Evolutionary conservation across 1,139 yeast genomes (phyloP).

Genomic region (Pichia sp.): DNA sequence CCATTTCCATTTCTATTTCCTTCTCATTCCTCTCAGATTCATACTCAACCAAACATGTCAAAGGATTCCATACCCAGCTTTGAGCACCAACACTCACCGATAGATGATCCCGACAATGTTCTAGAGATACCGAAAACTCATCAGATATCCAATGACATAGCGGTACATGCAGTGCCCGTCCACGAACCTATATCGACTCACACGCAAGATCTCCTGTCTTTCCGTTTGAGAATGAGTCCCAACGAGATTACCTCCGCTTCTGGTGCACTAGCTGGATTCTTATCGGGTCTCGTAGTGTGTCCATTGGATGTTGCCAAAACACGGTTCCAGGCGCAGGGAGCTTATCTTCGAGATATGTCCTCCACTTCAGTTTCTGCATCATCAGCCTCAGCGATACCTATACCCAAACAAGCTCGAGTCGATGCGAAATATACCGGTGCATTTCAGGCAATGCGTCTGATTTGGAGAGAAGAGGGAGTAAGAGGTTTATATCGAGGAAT

Average conservation of each 20-base stretch:
- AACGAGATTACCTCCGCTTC: slow-evolving; percentile 52
- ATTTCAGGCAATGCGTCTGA: slow-evolving; percentile 50
- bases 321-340: slow-evolving; percentile 91
- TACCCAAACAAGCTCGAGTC: slow-evolving; percentile 7
- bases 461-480: slow-evolving; percentile 69
- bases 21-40: background rate
- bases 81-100: no score
- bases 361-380: background rate
- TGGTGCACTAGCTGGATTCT: slow-evolving; percentile 89
- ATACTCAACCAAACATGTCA: no score
- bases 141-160: slow-evolving; percentile 12
- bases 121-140: slow-evolving; percentile 14
- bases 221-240: slow-evolving; percentile 17
- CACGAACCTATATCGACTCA: slow-evolving; percentile 13
- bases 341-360: slow-evolving; percentile 27
- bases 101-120: background rate
- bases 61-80: no score
- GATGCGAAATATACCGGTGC: slow-evolving; percentile 47
- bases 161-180: slow-evolving; percentile 14
- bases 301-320: slow-evolving; percentile 95
- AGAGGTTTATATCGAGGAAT: slow-evolving; percentile 85
- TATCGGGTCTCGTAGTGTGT: slow-evolving; percentile 86
- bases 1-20: background rate
- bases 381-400: slow-evolving; percentile 1
- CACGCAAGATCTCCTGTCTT: slow-evolving; percentile 11